Conservation (phyloP, 2,329 filamentous ascomycete species). For the Venturia aucupariae region DNA sequence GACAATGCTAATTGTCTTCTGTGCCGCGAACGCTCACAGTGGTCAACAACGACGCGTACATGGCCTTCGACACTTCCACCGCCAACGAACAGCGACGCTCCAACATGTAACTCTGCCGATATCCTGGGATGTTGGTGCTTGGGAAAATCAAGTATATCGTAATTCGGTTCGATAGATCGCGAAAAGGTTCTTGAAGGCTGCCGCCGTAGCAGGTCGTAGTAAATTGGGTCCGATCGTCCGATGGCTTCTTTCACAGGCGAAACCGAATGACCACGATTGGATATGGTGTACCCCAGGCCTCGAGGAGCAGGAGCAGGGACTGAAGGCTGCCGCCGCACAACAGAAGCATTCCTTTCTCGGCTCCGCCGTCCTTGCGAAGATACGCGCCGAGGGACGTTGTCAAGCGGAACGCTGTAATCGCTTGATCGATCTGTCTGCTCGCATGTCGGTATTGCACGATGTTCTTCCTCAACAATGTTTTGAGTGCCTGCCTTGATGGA, state of each 20-base stretch:
- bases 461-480: constrained; percentile 16
- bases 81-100: constrained; percentile 45
- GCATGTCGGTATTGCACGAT: constrained; percentile 8
- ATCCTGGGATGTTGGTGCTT: constrained; percentile 40
- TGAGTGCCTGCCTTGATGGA: constrained; percentile 5
- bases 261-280: constrained; percentile 36
- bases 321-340: constrained; percentile 15
- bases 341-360: constrained; percentile 18
- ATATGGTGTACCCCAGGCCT: constrained; percentile 29
- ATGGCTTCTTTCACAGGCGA: constrained; percentile 41
- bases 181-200: constrained; percentile 41
- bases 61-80: constrained; percentile 45
- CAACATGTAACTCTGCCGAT: constrained; percentile 39
- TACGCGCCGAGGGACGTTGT: constrained; percentile 36
- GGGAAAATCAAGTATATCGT: constrained; percentile 41
- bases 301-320: constrained; percentile 22
- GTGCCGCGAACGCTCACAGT: constrained; percentile 35
- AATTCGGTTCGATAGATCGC: constrained; percentile 34
- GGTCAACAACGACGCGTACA: constrained; percentile 39
- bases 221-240: constrained; percentile 32
- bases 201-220: constrained; percentile 33
- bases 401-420: constrained; percentile 31
- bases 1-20: constrained; percentile 38
- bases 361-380: constrained; percentile 31
- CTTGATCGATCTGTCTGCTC: constrained; percentile 14